Evolutionary conservation across 1,284 basidiomycete species (phyloP).

Genomic region (Moesziomyces antarcticus): DNA sequence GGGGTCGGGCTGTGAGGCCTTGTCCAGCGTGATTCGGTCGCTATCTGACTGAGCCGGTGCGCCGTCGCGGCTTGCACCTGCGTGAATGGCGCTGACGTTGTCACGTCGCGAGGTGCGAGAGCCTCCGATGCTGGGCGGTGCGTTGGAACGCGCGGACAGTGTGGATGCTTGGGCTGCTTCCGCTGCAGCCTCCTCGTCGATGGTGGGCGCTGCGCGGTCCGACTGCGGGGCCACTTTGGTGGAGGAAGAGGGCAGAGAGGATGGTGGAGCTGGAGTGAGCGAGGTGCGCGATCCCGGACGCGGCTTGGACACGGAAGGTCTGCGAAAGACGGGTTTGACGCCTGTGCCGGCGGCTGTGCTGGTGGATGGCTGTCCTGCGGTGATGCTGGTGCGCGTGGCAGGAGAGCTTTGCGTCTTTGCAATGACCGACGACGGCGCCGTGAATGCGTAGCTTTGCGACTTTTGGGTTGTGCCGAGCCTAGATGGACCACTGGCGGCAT

Average conservation of each 20-base stretch:
- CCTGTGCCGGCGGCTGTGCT: slow-evolving; percentile 6
- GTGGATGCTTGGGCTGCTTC: neutral
- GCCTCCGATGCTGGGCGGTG: slow-evolving; percentile 22
- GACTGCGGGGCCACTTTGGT: neutral
- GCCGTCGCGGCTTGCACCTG: neutral
- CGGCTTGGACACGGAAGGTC: slow-evolving; percentile 37
- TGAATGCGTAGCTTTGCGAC: slow-evolving; percentile 48
- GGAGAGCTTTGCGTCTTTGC: slow-evolving; percentile 9
- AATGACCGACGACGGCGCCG: slow-evolving; percentile 31
- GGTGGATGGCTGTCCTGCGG: slow-evolving; percentile 13
- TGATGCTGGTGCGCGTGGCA: slow-evolving; percentile 9
- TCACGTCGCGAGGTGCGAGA: neutral
- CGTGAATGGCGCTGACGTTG: slow-evolving; percentile 1
- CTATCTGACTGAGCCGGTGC: neutral
- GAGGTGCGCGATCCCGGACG: slow-evolving; percentile 40
- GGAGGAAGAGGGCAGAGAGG: neutral
- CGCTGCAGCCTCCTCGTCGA: neutral
- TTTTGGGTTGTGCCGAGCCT: neutral
- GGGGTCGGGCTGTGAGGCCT: slow-evolving; percentile 38
- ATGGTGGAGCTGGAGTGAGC: slow-evolving; percentile 34
- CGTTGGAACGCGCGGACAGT: slow-evolving; percentile 5
- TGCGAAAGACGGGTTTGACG: slow-evolving; percentile 24
- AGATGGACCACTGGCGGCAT: neutral
- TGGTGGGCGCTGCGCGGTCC: neutral
- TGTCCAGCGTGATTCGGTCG: slow-evolving; percentile 7